phyloP scores from a whole-genome alignment of 257 asterid species.

The Phtheirospermum japonicum region DNA sequence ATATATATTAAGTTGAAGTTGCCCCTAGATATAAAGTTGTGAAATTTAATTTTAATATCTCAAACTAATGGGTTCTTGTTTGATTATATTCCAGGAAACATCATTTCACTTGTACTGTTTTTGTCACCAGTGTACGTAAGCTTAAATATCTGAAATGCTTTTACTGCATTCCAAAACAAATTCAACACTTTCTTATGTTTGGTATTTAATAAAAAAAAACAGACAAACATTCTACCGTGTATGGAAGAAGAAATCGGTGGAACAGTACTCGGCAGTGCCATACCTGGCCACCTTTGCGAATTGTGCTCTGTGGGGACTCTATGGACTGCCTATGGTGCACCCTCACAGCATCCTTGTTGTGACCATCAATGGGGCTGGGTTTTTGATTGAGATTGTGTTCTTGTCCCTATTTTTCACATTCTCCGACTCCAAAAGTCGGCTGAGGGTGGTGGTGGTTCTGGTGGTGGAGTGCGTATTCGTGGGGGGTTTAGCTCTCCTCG shows the following conservation, averaged over 20 bases:
- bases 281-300: conserved; percentile 77
- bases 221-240: conserved; percentile 67
- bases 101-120: conserved; percentile 53
- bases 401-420: conserved; percentile 41
- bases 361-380: conserved; percentile 70
- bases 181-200: neutral
- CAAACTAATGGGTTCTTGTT: conserved; percentile 7
- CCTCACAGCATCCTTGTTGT: conserved; percentile 68
- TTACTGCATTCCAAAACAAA: too few species aligned
- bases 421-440: conserved; percentile 44
- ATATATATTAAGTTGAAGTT: too few species aligned
- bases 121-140: conserved; percentile 65
- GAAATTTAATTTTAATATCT: neutral
- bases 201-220: neutral
- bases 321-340: conserved; percentile 79
- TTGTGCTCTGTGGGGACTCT: conserved; percentile 75
- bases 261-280: conserved; percentile 74
- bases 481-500: conserved; percentile 47
- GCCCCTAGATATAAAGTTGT: neutral
- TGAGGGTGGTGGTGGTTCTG: conserved; percentile 34
- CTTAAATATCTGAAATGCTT: too few species aligned
- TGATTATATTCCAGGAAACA: conserved; percentile 53
- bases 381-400: conserved; percentile 59
- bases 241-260: conserved; percentile 72
- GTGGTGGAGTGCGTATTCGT: conserved; percentile 48